Percentiles rank a stretch among this genome's conserved stretches.
Conservation (phyloP, 163 green algal species). For the Scenedesmus sp. region DNA sequence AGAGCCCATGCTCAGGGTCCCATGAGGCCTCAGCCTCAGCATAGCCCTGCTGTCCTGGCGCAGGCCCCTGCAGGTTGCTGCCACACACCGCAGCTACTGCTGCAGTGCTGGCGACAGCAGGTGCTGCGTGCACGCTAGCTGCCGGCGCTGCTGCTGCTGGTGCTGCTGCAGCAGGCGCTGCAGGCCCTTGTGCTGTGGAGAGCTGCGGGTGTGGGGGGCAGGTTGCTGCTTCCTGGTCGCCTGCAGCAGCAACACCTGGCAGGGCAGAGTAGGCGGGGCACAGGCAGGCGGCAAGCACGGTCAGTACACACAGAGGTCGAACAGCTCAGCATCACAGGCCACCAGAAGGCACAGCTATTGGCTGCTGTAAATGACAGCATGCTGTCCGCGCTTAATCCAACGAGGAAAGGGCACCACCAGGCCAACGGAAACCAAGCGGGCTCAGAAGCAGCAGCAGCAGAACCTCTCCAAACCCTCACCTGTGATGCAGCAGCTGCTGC, state of each 20-base stretch:
- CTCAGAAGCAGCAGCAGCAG: not conserved
- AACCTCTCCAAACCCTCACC: not conserved
- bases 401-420: too few species aligned
- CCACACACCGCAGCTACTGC: constrained; percentile 9
- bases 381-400: too few species aligned
- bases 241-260: not conserved
- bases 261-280: not conserved
- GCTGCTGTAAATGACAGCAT: too few species aligned
- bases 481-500: constrained; percentile 32
- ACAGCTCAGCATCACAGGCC: too few species aligned
- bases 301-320: not conserved
- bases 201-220: not conserved
- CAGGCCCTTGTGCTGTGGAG: not conserved
- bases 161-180: constrained; percentile 2
- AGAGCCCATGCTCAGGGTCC: constrained; percentile 9
- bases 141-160: constrained; percentile 40
- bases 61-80: constrained; percentile 11
- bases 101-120: not conserved
- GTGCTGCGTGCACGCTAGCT: not conserved
- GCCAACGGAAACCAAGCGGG: not conserved
- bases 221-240: not conserved
- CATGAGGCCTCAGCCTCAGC: constrained; percentile 43
- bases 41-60: not conserved
- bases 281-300: not conserved
- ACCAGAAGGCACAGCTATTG: too few species aligned